Evolutionary conservation across 2,329 filamentous ascomycete genomes (phyloP), one percentile per base, ranked within the genome.

Genomic region (Cordyceps pruinosa): DNA sequence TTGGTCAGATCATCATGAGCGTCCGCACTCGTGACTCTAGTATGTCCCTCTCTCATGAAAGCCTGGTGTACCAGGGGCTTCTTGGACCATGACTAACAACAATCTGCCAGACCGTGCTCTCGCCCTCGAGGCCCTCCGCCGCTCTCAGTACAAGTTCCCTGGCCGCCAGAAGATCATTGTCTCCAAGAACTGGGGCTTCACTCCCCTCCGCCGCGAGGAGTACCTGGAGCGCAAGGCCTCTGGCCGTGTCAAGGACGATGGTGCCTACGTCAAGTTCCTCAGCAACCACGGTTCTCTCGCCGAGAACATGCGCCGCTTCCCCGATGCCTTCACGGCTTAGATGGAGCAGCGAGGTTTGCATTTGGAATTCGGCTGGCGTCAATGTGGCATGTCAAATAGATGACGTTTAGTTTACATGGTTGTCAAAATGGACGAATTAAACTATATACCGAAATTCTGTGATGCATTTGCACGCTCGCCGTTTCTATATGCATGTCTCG

Each of bases 171-270:
- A 99, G 91, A 97, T 99, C 83, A 97, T 99, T 73, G 88, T 97
- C 81, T 95, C 89, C 84, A 99, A 97, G 91, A 99, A 99, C 87
- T 99, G 94, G 94, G 94, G 94, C 69, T 99, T 99, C 89, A 99
- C 94, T 63, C 92, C 92, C 74, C 90, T 99, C 71, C 88, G 90
- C 73, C 92, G 94, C 70, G 94, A 97, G 69, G 94, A 99, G 78
- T 99, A 97, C 83, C 82, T 96, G 74, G 85, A 91, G 78, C 89
- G 93, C 83, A 95, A 96, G 86, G 84, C 90, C 74, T 88, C 87
- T 72, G 94, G 94, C 75, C 87, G 86, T 75, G 87, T 99, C 80
- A 90, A 93, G 84, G 88, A 95, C 69, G 94, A 99, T 71, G 94
- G 94, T 86, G 94, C 94, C 71, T 99, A 99, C 81, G 94, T 99